Conservation (phyloP, 768 basidiomycete species). For the Lentinus tigrinus region DNA sequence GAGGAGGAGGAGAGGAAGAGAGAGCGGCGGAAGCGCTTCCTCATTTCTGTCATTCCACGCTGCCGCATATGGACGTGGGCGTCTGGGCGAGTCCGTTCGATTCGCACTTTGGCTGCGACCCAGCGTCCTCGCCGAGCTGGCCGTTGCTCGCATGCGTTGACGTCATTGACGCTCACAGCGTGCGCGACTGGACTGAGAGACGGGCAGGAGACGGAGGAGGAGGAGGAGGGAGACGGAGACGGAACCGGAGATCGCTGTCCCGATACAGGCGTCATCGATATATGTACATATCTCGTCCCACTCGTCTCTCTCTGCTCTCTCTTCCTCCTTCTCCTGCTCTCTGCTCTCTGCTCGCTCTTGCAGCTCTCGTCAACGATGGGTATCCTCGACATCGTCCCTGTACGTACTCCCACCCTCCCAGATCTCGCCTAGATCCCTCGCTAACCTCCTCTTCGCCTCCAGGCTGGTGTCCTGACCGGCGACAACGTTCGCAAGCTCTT, state of each 20-base stretch:
- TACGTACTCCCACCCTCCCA: slow-evolving; percentile 38
- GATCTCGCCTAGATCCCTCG: background rate
- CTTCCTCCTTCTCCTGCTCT: background rate
- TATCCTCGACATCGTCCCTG: slow-evolving; percentile 81
- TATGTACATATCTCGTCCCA: background rate
- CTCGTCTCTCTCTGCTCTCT: background rate
- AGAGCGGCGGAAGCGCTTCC: background rate
- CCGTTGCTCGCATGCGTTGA: background rate
- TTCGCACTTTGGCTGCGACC: slow-evolving; percentile 2
- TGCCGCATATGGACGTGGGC: slow-evolving; percentile 1
- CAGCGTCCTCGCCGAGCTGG: background rate
- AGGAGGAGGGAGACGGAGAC: background rate
- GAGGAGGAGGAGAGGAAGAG: background rate
- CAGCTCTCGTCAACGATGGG: slow-evolving; percentile 51
- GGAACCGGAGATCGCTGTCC: background rate
- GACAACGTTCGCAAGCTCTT: slow-evolving; percentile 94
- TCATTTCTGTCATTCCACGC: slow-evolving; percentile 10
- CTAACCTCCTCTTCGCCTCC: slow-evolving; percentile 1
- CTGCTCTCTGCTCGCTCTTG: background rate
- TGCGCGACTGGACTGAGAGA: no score
- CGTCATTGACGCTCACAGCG: no score
- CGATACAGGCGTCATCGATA: background rate
- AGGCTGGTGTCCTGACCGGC: slow-evolving; percentile 96
- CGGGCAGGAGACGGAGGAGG: background rate
- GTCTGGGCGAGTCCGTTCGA: slow-evolving; percentile 4